phyloP scores from a whole-genome alignment of 306 rosid species.

The Inga leiocalycina region DNA sequence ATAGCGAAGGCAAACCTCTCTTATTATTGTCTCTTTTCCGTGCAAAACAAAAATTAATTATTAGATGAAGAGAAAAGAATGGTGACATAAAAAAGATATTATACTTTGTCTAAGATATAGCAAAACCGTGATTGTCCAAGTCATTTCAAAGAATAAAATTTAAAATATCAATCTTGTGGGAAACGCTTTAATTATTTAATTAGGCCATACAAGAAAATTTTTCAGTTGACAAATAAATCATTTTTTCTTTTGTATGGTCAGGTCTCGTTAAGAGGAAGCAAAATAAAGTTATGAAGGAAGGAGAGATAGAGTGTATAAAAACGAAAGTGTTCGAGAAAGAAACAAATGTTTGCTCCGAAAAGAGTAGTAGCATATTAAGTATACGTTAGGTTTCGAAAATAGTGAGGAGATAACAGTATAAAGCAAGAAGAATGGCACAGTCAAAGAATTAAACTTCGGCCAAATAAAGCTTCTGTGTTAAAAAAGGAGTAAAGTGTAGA shows the following conservation, averaged over 20 bases:
- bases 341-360: background rate
- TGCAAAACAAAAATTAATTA: background rate
- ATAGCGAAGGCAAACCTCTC: background rate
- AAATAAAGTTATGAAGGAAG: background rate
- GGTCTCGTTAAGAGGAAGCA: background rate
- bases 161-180: background rate
- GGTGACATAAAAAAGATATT: background rate
- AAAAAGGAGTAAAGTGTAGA: background rate
- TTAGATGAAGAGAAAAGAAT: background rate
- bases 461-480: background rate
- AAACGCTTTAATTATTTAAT: background rate
- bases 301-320: background rate
- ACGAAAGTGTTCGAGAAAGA: background rate
- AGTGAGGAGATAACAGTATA: background rate
- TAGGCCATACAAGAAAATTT: background rate
- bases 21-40: background rate
- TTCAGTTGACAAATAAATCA: background rate
- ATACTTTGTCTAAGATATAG: background rate
- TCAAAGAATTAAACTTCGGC: background rate
- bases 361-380: background rate
- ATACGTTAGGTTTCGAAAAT: constrained; percentile 19
- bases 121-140: background rate
- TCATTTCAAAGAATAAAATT: background rate
- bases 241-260: background rate
- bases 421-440: background rate